phyloP scores from a whole-genome alignment of 192 early-diverging fungal genomes.

The Haplosporangium gracile region DNA sequence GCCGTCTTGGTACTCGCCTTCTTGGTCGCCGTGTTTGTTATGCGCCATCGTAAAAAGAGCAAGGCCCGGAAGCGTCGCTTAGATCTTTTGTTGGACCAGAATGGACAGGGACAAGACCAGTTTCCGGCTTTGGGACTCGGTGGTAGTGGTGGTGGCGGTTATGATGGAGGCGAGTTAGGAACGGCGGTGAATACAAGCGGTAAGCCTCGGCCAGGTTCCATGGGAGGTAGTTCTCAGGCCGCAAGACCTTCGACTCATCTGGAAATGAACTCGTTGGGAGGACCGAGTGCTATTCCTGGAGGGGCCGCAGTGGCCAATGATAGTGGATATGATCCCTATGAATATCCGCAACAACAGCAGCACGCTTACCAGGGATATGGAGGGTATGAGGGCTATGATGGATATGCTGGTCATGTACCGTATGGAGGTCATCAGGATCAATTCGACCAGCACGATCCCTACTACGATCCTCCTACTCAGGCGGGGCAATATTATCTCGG shows the following conservation, averaged over 20 bases:
- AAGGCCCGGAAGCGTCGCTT: constrained; percentile 37
- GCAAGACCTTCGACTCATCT: constrained; percentile 13
- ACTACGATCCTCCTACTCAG: background rate
- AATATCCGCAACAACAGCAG: constrained; percentile 16
- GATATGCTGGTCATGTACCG: background rate
- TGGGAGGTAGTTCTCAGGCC: background rate
- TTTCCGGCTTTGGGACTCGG: background rate
- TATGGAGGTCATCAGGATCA: background rate
- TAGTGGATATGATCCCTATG: background rate
- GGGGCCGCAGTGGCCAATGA: background rate
- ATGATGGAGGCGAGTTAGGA: background rate
- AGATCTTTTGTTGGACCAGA: constrained; percentile 21
- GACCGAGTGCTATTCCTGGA: background rate
- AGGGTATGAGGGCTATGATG: background rate
- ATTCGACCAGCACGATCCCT: background rate
- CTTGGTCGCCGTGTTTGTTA: constrained; percentile 35
- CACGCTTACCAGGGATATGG: constrained; percentile 9
- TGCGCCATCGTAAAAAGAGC: constrained; percentile 38
- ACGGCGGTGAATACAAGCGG: background rate
- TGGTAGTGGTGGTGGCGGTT: constrained; percentile 6
- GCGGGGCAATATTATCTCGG: background rate
- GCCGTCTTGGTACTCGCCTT: constrained; percentile 39
- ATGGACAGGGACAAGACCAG: background rate
- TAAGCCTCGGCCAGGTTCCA: constrained; percentile 1
- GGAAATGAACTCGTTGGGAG: constrained; percentile 27